phyloP scores from a whole-genome alignment of 441 rosid species.

The Bocquillonia castaneifolia region DNA sequence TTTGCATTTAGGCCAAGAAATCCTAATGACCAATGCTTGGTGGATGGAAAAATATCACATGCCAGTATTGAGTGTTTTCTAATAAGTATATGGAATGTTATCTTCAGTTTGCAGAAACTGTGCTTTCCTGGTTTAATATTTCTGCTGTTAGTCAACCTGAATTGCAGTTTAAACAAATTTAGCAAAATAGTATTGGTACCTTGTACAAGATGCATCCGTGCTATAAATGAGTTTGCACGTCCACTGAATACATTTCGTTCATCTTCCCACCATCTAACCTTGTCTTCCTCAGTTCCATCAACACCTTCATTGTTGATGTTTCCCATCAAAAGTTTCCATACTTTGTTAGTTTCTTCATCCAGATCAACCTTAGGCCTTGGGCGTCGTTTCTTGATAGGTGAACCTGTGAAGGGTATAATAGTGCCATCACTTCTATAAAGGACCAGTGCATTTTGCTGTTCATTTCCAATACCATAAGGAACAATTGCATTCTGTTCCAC shows the following conservation, averaged over 20 bases:
- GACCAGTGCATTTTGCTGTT: slow-evolving; percentile 49
- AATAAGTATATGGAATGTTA: background rate
- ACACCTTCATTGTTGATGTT: slow-evolving; percentile 49
- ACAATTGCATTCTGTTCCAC: slow-evolving; percentile 46
- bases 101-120: background rate
- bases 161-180: slow-evolving; percentile 7
- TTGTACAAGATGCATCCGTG: slow-evolving; percentile 96
- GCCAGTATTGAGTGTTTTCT: background rate
- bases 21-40: background rate
- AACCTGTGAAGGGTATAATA: slow-evolving; percentile 45
- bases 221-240: slow-evolving; percentile 81
- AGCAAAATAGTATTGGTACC: slow-evolving; percentile 39
- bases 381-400: slow-evolving; percentile 44
- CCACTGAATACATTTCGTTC: slow-evolving; percentile 73
- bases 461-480: slow-evolving; percentile 33
- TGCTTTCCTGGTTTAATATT: background rate
- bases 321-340: slow-evolving; percentile 82
- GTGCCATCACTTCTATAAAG: slow-evolving; percentile 47
- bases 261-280: slow-evolving; percentile 82
- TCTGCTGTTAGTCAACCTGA: background rate
- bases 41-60: background rate
- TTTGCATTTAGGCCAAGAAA: background rate
- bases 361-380: slow-evolving; percentile 84
- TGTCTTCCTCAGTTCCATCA: slow-evolving; percentile 50
- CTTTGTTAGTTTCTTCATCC: slow-evolving; percentile 75